Evolutionary conservation across 352 stramenopile species (phyloP), one percentile per base, ranked within the genome.

Genomic region (Globisporangium alternatum): DNA sequence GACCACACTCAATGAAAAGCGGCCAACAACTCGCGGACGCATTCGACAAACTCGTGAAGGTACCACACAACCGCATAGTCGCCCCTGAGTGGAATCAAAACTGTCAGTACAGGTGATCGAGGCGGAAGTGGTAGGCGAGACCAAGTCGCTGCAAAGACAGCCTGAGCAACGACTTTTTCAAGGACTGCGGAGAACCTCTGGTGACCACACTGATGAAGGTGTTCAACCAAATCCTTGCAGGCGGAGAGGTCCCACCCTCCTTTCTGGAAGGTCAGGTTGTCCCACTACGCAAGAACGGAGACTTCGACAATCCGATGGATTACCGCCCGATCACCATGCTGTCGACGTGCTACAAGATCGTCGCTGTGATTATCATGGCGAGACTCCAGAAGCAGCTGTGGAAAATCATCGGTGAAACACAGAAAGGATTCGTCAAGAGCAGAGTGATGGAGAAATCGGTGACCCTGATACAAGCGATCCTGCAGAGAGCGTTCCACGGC

Each of bases 301-400:
- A 74, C 33, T 63, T 64, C 0, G 28, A 39, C 1, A 55, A 70
- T 13, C 28, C 57, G 1, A 65, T 70, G 22, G 57, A 75, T 31
- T 75, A 75, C 37, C 3, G 71, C 0, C 67, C 71, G 1, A 75
- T 72, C 15, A 51, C 63, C 15, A 45, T 78, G 0, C 62, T 78
- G 6, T 54, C 64, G 5, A 64, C 67, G 5, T 60, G 54, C 28
- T 78, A 75, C 67, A 78, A 78, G 39, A 61, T 78, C 19, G 31
- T 73, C 12, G 62, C 67, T 5, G 54, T 57, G 31, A 15, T 77
- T 0, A 10, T 77, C 0, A 67, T 64, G 0, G 5, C 4, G 0
- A 44, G 64, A 0, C 1, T 77, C 0, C 67, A 77, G 39, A 15
- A 19, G 7, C 12, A 17, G 9, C 13, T 45, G 39, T n/a, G 12